Percentiles rank a stretch among this genome's conserved stretches.
phyloP scores from a whole-genome alignment of 2,329 filamentous ascomycete species.

The Nothophaeocryptopus gaeumannii region DNA sequence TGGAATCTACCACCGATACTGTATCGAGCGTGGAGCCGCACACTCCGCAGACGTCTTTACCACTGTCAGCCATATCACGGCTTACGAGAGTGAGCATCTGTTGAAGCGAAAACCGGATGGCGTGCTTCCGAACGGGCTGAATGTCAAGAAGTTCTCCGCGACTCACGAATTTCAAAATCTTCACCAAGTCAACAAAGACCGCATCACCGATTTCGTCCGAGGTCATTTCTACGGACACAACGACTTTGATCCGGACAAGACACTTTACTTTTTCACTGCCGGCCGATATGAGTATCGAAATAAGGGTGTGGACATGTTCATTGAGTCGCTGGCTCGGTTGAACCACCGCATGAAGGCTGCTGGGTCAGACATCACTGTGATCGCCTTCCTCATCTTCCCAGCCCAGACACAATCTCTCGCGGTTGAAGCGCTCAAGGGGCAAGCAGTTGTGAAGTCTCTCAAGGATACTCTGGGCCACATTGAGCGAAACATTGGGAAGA shows the following conservation, averaged over 20 bases:
- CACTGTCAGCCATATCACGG: constrained; percentile 96
- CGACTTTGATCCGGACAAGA: constrained; percentile 95
- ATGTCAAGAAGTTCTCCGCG: constrained; percentile 97
- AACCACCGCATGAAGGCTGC: constrained; percentile 86
- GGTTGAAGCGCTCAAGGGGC: constrained; percentile 91
- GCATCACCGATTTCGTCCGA: constrained; percentile 96
- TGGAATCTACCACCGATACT: constrained; percentile 97
- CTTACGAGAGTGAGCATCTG: constrained; percentile 95
- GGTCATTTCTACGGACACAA: constrained; percentile 98
- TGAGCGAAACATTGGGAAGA: constrained; percentile 85
- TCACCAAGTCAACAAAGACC: constrained; percentile 93
- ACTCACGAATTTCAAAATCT: constrained; percentile 99
- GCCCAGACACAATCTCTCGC: constrained; percentile 93
- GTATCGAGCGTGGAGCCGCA: constrained; percentile 89
- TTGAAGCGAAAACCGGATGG: constrained; percentile 97
- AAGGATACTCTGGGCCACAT: constrained; percentile 91
- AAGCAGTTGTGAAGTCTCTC: constrained; percentile 95
- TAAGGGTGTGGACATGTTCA: constrained; percentile 99
- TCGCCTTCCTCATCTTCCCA: constrained; percentile 98
- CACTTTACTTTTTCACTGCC: constrained; percentile 94
- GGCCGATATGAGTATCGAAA: constrained; percentile 97
- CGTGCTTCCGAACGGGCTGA: constrained; percentile 91
- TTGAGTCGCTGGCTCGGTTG: constrained; percentile 88
- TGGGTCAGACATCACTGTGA: constrained; percentile 88
- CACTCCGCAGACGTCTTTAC: constrained; percentile 96